Percentiles rank a stretch among this genome's conserved stretches.
Conservation (phyloP, 352 stramenopile species). For the Globisporangium cylindrosporum region DNA sequence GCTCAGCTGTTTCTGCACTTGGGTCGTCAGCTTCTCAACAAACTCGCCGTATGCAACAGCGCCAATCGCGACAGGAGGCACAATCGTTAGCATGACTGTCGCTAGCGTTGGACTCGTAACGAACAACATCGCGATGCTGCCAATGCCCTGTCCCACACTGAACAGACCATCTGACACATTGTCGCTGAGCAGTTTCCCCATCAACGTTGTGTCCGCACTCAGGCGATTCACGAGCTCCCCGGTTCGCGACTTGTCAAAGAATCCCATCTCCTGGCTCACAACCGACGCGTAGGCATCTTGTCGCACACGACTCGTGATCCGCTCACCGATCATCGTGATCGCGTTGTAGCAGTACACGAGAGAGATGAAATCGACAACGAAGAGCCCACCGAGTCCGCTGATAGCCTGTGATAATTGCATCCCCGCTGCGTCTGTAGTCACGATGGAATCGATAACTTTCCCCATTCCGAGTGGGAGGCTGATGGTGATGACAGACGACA, state of each 20-base stretch:
- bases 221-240: conserved; percentile 91
- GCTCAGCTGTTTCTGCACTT: conserved; percentile 91
- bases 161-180: conserved; percentile 80
- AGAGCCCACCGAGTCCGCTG: conserved; percentile 60
- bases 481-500: conserved; percentile 78
- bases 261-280: conserved; percentile 84
- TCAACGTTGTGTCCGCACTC: conserved; percentile 87
- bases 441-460: conserved; percentile 77
- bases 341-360: conserved; percentile 74
- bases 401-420: conserved; percentile 48
- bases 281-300: conserved; percentile 82
- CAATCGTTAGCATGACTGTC: conserved; percentile 81
- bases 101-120: conserved; percentile 89
- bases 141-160: conserved; percentile 76
- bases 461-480: conserved; percentile 80
- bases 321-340: conserved; percentile 86
- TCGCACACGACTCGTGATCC: conserved; percentile 75
- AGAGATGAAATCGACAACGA: conserved; percentile 62
- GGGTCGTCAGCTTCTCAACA: conserved; percentile 82
- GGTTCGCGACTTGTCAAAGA: conserved; percentile 89
- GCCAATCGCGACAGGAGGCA: conserved; percentile 90
- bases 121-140: conserved; percentile 89
- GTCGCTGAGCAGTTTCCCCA: conserved; percentile 92
- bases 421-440: conserved; percentile 28
- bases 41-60: conserved; percentile 85